A percentile compares a stretch with the other conserved stretches of the same genome.
Evolutionary conservation across 305 asterid species (phyloP).

Genomic region (Fraxinus velutina): DNA sequence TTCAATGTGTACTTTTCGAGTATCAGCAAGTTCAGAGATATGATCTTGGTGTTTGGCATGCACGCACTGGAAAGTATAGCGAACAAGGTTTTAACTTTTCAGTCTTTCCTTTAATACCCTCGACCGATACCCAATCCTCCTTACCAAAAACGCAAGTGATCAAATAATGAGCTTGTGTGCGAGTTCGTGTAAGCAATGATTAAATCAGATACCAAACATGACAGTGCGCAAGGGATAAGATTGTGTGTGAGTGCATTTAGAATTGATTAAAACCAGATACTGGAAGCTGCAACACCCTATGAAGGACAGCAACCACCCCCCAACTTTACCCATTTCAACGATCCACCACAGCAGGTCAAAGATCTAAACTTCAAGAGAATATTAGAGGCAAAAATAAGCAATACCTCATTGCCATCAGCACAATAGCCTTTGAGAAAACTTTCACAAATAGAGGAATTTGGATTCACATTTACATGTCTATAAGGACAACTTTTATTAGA

Average conservation of each 20-base stretch:
- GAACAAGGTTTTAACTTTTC: neutral
- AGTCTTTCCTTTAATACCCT: neutral
- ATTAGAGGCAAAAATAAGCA: slow-evolving; percentile 28
- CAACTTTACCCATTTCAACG: neutral
- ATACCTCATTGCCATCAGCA: slow-evolving; percentile 94
- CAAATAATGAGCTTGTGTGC: neutral
- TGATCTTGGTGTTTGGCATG: neutral
- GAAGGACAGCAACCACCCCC: neutral
- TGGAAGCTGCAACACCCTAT: neutral
- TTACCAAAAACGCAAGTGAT: neutral
- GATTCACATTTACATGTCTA: slow-evolving; percentile 83
- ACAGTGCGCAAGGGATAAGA: neutral
- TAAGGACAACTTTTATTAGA: slow-evolving; percentile 84
- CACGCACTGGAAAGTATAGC: neutral
- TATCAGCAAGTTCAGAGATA: neutral
- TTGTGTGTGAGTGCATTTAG: neutral
- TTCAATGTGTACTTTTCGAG: neutral
- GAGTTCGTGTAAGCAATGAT: neutral
- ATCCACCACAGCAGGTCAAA: slow-evolving; percentile 5
- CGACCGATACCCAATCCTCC: neutral
- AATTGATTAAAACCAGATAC: neutral
- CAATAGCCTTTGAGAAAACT: slow-evolving; percentile 92
- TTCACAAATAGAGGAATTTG: slow-evolving; percentile 68
- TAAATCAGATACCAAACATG: neutral
- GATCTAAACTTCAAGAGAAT: slow-evolving; percentile 5